Evolutionary conservation across 73 alveolate genomes (phyloP), one percentile per base, ranked within the genome.

Genomic region (Durusdinium trenchii): DNA sequence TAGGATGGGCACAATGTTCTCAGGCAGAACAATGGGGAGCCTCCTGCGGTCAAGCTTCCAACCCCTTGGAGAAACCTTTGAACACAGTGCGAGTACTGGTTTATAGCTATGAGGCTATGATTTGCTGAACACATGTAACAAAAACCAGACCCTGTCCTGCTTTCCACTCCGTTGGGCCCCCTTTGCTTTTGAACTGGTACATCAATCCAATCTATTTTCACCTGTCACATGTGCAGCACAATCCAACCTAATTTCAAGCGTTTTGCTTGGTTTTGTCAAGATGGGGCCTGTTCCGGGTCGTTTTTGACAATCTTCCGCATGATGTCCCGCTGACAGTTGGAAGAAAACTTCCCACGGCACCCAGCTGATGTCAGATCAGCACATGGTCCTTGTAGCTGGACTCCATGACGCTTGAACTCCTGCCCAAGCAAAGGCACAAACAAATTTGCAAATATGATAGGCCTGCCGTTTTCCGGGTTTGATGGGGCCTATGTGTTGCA

Each of bases 101-200:
- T n/a, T n/a, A n/a, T n/a, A n/a, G n/a, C n/a, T n/a, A n/a, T n/a
- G n/a, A n/a, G n/a, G n/a, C n/a, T n/a, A n/a, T n/a, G n/a, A n/a
- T n/a, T n/a, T n/a, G n/a, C n/a, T n/a, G n/a, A n/a, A n/a, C n/a
- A n/a, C n/a, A n/a, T n/a, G n/a, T n/a, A n/a, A n/a, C n/a, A n/a
- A n/a, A n/a, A n/a, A n/a, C n/a, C n/a, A n/a, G n/a, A n/a, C n/a
- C n/a, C n/a, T n/a, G n/a, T n/a, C n/a, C n/a, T n/a, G n/a, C n/a
- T n/a, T n/a, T n/a, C n/a, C n/a, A n/a, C n/a, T 36, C 51, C 84
- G 51, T 71, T 71, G 7, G 84, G 84, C 52, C 84, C 84, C 51
- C 48, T 71, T 6, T 6, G 35, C 35, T 16, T 71, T 71, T 71
- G 84, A 6, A 71, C 48, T 3, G 84, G 84, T 3, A 71, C 84